Base-by-base conservation (phyloP, 805 yeast genomes). In the Candida palmyrensis region DNA sequence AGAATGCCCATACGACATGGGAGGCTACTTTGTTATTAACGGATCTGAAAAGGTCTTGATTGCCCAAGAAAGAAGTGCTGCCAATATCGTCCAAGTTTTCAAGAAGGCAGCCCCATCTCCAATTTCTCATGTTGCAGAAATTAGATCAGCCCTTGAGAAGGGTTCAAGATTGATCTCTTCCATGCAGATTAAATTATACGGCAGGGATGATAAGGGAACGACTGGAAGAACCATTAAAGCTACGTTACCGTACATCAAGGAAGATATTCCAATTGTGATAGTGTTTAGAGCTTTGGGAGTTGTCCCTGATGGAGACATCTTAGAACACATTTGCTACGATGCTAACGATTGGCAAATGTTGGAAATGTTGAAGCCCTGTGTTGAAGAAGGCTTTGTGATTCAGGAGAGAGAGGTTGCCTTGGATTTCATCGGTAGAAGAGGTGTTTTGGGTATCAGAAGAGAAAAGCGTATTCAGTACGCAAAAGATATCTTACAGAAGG, bases 1-100 rank as follows among this genome's bases (percentile, higher is more conserved):
- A 62, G 99, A 92, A 65, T 92, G 99, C 66, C 98, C 98, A 20
- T 92, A 86, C 62, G 99, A 92, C 72, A 95, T 92, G 94, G 99
- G 99, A 61, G 99, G 99, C 42, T 92, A 92, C 62, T 92, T 92
- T 57, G 89, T 92, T 48, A 92, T 92, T 55, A 92, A 92, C 66
- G 99, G 99, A 50, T 87, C 97, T 14, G 99, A 92, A 59, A 92
- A 92, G 60, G 99, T 92, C 36, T 71, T 92, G 52, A 92, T 92
- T 68, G 99, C 99, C 20, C 99, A 92, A 66, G 99, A 92, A 64
- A 79, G 99, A 59, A 80, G 92, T 39, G 97, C 99, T 10, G 99
- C 98, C 30, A 92, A 92, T 56, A 92, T 92, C 45, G 98, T 92
- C 24, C 98, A 92, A 67, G 99, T 92, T 15, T 92, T 92, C 73